Evolutionary conservation across 495 filamentous ascomycete species (phyloP).

Genomic region (Penicillium cinerascens): DNA sequence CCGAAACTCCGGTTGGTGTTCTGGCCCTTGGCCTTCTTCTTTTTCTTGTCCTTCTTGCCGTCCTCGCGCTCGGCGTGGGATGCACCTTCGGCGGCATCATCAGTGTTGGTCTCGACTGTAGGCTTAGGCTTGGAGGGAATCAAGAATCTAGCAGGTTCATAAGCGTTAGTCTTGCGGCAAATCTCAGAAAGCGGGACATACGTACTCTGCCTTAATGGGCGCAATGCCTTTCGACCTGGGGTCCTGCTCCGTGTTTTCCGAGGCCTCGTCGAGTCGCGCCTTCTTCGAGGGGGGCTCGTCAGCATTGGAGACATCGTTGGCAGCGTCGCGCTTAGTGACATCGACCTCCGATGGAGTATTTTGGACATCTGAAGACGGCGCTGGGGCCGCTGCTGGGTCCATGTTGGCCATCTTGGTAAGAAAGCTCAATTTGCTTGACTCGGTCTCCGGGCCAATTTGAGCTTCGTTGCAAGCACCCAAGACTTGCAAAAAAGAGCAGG

Average conservation of each 20-base stretch:
- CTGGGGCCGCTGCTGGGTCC: constrained; percentile 9
- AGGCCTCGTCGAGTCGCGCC: constrained; percentile 48
- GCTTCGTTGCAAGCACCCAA: not conserved
- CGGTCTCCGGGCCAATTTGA: not conserved
- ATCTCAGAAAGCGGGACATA: constrained; percentile 1
- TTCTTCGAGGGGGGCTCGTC: constrained; percentile 58
- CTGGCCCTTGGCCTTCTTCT: constrained; percentile 72
- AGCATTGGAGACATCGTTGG: constrained; percentile 6
- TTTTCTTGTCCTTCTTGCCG: constrained; percentile 51
- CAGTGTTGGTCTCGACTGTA: constrained; percentile 30
- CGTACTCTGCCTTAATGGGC: constrained; percentile 80
- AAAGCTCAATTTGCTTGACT: not conserved
- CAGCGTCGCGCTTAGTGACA: constrained; percentile 13
- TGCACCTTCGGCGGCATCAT: constrained; percentile 69
- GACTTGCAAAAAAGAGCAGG: not conserved
- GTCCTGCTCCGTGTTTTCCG: constrained; percentile 23
- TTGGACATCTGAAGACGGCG: constrained; percentile 9
- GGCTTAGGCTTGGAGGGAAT: constrained; percentile 33
- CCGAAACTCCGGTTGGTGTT: constrained; percentile 87
- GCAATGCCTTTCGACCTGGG: constrained; percentile 66
- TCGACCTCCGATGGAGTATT: constrained; percentile 6
- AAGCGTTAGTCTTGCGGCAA: constrained; percentile 3
- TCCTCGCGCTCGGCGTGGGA: constrained; percentile 36
- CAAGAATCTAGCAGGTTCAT: constrained; percentile 50
- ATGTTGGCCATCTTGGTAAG: constrained; percentile 6